Evolutionary conservation across 805 yeast species (phyloP).

Genomic region (Cyberlindnera maritima): DNA sequence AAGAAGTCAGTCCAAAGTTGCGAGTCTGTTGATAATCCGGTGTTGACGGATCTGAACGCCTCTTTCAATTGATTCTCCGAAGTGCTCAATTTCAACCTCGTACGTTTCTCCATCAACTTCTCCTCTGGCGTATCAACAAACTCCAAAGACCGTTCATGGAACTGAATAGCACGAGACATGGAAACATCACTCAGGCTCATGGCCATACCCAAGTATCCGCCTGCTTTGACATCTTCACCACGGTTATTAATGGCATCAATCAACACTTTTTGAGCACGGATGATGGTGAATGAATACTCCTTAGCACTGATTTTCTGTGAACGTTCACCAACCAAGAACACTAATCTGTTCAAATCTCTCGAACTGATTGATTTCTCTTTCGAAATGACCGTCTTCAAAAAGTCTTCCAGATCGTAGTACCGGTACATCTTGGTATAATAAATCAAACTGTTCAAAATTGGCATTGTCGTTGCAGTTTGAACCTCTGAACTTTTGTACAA

Average conservation of each 20-base stretch:
- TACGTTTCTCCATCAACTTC: constrained; percentile 2
- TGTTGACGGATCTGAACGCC: neutral
- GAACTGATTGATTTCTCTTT: constrained; percentile 6
- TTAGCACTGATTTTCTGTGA: constrained; percentile 7
- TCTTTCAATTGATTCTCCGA: constrained; percentile 5
- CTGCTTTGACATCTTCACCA: constrained; percentile 2
- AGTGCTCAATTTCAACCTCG: constrained; percentile 1
- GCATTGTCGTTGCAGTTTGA: neutral
- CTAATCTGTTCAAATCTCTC: constrained; percentile 9
- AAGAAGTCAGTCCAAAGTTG: constrained; percentile 14
- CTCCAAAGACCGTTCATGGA: constrained; percentile 4
- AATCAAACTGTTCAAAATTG: constrained; percentile 10
- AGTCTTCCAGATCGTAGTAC: constrained; percentile 2
- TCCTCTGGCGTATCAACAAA: constrained; percentile 7
- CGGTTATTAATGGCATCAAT: constrained; percentile 3
- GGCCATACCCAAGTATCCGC: constrained; percentile 16
- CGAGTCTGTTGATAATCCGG: neutral
- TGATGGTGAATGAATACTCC: constrained; percentile 8
- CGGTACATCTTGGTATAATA: constrained; percentile 17
- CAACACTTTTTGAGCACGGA: constrained; percentile 11
- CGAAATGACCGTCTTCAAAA: constrained; percentile 2
- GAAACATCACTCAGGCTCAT: constrained; percentile 10
- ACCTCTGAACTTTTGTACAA: constrained; percentile 1
- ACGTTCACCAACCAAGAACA: constrained; percentile 9
- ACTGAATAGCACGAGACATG: constrained; percentile 4